Evolutionary conservation across 2,329 filamentous ascomycete genomes (phyloP).

Genomic region (Mycosphaerella arachidis): DNA sequence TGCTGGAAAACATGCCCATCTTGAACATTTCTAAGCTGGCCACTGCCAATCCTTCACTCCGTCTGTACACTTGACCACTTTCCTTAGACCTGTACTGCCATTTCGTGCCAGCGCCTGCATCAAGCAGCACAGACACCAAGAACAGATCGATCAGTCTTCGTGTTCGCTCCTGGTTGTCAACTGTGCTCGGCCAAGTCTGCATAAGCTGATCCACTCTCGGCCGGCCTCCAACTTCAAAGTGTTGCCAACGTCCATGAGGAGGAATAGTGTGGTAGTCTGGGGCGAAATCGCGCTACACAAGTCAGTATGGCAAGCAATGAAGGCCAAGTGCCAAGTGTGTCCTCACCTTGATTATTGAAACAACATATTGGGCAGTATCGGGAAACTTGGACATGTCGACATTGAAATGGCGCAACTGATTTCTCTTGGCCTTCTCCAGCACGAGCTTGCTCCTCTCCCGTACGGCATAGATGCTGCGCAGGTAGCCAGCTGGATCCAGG

Average conservation of each 20-base stretch:
- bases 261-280: slow-evolving; percentile 70
- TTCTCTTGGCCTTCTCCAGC: slow-evolving; percentile 69
- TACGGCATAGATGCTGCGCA: slow-evolving; percentile 84
- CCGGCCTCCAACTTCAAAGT: slow-evolving; percentile 74
- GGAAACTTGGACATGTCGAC: slow-evolving; percentile 81
- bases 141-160: slow-evolving; percentile 74
- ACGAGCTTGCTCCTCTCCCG: slow-evolving; percentile 72
- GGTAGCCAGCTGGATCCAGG: slow-evolving; percentile 82
- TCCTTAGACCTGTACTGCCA: slow-evolving; percentile 94
- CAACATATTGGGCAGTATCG: slow-evolving; percentile 79
- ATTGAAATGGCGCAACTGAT: slow-evolving; percentile 78
- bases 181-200: slow-evolving; percentile 61
- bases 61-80: slow-evolving; percentile 73
- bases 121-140: slow-evolving; percentile 73
- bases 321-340: neutral
- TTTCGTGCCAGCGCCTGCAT: slow-evolving; percentile 80
- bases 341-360: slow-evolving; percentile 86
- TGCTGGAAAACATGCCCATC: slow-evolving; percentile 78
- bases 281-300: slow-evolving; percentile 60
- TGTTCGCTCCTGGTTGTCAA: slow-evolving; percentile 70
- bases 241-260: slow-evolving; percentile 79
- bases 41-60: slow-evolving; percentile 83
- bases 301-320: neutral
- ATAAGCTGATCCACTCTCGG: slow-evolving; percentile 69
- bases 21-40: slow-evolving; percentile 90